phyloP scores from a whole-genome alignment of 345 rosid genomes.

The Citrus medica region DNA sequence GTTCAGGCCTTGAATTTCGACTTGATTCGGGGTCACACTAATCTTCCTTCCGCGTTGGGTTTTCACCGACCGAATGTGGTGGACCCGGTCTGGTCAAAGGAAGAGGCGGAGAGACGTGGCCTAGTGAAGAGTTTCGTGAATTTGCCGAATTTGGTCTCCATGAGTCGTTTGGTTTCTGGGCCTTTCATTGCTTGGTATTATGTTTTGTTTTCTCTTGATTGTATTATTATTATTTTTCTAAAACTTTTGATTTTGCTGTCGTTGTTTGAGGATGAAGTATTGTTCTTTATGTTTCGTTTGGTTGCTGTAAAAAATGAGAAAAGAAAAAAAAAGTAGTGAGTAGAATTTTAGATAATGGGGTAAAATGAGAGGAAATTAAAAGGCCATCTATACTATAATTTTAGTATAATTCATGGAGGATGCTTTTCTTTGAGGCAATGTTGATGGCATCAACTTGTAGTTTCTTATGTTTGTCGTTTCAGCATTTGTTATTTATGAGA shows the following conservation, averaged over 20 bases:
- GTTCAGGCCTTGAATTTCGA: slow-evolving; percentile 56
- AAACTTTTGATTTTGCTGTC: neutral
- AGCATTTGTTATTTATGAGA: neutral
- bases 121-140: slow-evolving; percentile 56
- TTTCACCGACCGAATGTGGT: slow-evolving; percentile 10
- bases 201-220: neutral
- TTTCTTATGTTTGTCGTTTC: neutral
- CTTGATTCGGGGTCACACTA: slow-evolving; percentile 35
- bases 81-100: slow-evolving; percentile 23
- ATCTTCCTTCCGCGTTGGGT: slow-evolving; percentile 28
- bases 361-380: neutral
- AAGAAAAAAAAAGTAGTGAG: neutral
- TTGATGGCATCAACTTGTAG: neutral
- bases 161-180: slow-evolving; percentile 77
- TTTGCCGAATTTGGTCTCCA: slow-evolving; percentile 74
- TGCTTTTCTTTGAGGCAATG: neutral
- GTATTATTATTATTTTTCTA: neutral
- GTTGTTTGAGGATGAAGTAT: neutral
- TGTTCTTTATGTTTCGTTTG: neutral
- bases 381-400: neutral
- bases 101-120: slow-evolving; percentile 20
- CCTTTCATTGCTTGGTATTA: slow-evolving; percentile 85
- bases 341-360: neutral
- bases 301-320: neutral
- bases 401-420: neutral